Evolutionary conservation across 2,329 filamentous ascomycete genomes (phyloP).

Genomic region (Clonostachys rhizophaga): DNA sequence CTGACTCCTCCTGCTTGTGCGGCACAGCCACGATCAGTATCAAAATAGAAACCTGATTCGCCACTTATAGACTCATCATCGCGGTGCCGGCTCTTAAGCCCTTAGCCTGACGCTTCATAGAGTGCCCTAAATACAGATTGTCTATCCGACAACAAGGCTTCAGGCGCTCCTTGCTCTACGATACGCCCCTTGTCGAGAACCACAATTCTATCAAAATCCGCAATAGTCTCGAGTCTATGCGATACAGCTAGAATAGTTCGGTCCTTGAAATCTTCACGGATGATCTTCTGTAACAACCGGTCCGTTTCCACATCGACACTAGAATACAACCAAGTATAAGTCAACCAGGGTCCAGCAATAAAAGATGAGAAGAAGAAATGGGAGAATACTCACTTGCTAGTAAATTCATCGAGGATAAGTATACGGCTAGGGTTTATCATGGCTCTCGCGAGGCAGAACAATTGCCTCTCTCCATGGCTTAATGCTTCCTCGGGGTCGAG

Average conservation of each 20-base stretch:
- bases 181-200: conserved; percentile 59
- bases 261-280: conserved; percentile 60
- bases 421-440: conserved; percentile 17
- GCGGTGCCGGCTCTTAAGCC: too few relatives aligned
- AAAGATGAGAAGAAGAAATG: background rate
- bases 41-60: too few relatives aligned
- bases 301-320: conserved; percentile 69
- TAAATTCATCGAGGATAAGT: conserved; percentile 55
- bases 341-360: background rate
- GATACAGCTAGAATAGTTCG: conserved; percentile 65
- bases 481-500: conserved; percentile 37
- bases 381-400: conserved; percentile 21
- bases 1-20: too few relatives aligned
- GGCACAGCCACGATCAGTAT: too few relatives aligned
- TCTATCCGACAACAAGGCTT: background rate
- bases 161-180: conserved; percentile 55
- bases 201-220: conserved; percentile 63
- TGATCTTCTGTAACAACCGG: conserved; percentile 60
- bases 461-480: conserved; percentile 62
- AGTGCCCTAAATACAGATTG: background rate
- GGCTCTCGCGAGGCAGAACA: conserved; percentile 62
- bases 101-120: background rate
- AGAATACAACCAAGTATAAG: conserved; percentile 18
- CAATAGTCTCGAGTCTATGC: conserved; percentile 64
- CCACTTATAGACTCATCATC: too few relatives aligned